phyloP scores from a whole-genome alignment of 805 yeast species.

The Lipomyces kockii region DNA sequence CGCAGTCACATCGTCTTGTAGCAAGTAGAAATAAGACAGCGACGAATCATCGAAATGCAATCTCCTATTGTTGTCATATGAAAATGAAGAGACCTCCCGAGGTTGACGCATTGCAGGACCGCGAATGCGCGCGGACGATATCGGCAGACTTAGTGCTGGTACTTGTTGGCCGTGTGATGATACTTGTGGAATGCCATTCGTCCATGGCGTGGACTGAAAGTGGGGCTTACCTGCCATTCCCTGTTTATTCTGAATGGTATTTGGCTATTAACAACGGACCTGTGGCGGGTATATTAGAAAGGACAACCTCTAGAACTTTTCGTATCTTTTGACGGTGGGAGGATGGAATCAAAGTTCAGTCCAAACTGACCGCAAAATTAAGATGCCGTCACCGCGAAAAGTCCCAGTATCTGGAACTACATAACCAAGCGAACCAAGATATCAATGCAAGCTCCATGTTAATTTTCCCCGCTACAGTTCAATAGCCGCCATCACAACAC shows the following conservation, averaged over 20 bases:
- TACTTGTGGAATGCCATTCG: slow-evolving; percentile 1
- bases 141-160: slow-evolving; percentile 10
- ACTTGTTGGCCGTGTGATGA: slow-evolving; percentile 16
- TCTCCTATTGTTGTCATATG: slow-evolving; percentile 58
- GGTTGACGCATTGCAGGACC: slow-evolving; percentile 79
- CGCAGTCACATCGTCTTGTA: slow-evolving; percentile 57
- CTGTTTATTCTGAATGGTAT: neutral
- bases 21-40: slow-evolving; percentile 77
- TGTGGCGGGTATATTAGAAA: neutral
- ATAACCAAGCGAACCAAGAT: neutral
- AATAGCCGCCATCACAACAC: neutral
- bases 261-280: neutral
- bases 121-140: slow-evolving; percentile 25
- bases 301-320: neutral
- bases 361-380: neutral
- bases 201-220: slow-evolving; percentile 10
- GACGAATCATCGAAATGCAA: slow-evolving; percentile 55
- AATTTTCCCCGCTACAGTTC: neutral
- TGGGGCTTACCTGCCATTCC: slow-evolving; percentile 4
- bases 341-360: neutral
- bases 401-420: neutral
- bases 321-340: neutral
- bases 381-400: neutral
- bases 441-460: neutral
- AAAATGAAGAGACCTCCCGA: slow-evolving; percentile 71